Conservation (phyloP, 1,284 basidiomycete genomes). For the Athelia psychrophila region DNA sequence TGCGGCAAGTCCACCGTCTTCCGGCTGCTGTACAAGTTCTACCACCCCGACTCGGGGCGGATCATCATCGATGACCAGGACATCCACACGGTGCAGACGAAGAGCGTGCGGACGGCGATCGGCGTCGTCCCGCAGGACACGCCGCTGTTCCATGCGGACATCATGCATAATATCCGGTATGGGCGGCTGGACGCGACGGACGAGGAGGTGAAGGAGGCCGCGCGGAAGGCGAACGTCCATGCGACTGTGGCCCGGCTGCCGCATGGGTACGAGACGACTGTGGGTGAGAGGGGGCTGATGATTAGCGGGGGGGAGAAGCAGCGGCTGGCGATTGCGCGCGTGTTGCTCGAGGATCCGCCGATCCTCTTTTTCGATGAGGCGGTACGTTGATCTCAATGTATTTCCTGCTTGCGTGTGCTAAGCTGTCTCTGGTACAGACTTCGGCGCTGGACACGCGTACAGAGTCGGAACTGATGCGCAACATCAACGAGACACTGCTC, state of each 20-base stretch:
- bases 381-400: slow-evolving; percentile 44
- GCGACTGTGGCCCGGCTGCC: slow-evolving; percentile 79
- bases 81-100: slow-evolving; percentile 71
- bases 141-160: slow-evolving; percentile 93
- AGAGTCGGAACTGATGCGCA: slow-evolving; percentile 93
- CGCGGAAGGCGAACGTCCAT: slow-evolving; percentile 86
- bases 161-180: slow-evolving; percentile 94
- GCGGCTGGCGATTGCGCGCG: slow-evolving; percentile 88
- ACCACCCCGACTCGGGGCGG: slow-evolving; percentile 77
- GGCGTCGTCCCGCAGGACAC: slow-evolving; percentile 99
- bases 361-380: slow-evolving; percentile 99
- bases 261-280: slow-evolving; percentile 86
- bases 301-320: slow-evolving; percentile 99
- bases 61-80: slow-evolving; percentile 90
- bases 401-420: slow-evolving; percentile 2
- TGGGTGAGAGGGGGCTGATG: slow-evolving; percentile 97
- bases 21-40: slow-evolving; percentile 93
- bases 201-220: slow-evolving; percentile 83
- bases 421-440: slow-evolving; percentile 49
- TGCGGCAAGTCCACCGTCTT: slow-evolving; percentile 99
- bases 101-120: slow-evolving; percentile 72
- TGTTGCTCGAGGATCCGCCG: slow-evolving; percentile 90
- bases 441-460: slow-evolving; percentile 94
- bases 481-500: slow-evolving; percentile 81
- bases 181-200: slow-evolving; percentile 88